Conservation (phyloP, 306 rosid genomes). For the Vigna hirtella region DNA sequence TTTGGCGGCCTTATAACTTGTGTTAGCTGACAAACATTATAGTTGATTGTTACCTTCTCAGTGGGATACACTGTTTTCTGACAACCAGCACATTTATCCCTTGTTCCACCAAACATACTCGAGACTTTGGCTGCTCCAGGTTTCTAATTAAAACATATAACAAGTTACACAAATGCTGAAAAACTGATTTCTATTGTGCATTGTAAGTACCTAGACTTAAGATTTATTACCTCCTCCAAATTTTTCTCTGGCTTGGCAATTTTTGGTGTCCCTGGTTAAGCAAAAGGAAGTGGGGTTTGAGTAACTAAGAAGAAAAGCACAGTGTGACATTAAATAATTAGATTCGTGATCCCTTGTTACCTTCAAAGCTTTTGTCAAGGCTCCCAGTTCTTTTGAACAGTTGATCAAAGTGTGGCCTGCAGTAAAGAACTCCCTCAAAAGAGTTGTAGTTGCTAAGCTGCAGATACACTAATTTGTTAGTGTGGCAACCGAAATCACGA, state of each 20-base stretch:
- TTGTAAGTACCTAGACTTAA: constrained; percentile 16
- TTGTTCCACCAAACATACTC: constrained; percentile 92
- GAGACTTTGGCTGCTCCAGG: constrained; percentile 74
- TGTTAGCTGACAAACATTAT: neutral
- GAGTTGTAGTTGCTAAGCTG: constrained; percentile 99
- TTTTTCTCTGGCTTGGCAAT: constrained; percentile 82
- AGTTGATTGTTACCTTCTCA: constrained; percentile 72
- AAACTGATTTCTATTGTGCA: constrained; percentile 13
- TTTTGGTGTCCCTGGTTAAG: constrained; percentile 84
- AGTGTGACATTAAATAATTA: constrained; percentile 3
- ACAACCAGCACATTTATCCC: constrained; percentile 96
- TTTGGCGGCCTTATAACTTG: neutral
- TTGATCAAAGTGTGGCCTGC: constrained; percentile 97
- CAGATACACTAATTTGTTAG: constrained; percentile 47
- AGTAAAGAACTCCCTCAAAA: constrained; percentile 96
- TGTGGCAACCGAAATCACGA: too few relatives aligned
- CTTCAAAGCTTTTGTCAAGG: constrained; percentile 98
- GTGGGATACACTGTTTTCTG: constrained; percentile 93
- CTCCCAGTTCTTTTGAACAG: constrained; percentile 97
- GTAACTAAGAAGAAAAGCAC: constrained; percentile 25
- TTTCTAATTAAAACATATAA: constrained; percentile 60
- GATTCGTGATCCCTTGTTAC: constrained; percentile 50
- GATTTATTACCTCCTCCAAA: constrained; percentile 71
- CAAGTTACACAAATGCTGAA: constrained; percentile 36
- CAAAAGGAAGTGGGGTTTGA: constrained; percentile 29